A percentile compares a stretch with the other conserved stretches of the same genome.
phyloP scores from a whole-genome alignment of 495 filamentous ascomycete genomes.

The Parathielavia hyrcaniae region DNA sequence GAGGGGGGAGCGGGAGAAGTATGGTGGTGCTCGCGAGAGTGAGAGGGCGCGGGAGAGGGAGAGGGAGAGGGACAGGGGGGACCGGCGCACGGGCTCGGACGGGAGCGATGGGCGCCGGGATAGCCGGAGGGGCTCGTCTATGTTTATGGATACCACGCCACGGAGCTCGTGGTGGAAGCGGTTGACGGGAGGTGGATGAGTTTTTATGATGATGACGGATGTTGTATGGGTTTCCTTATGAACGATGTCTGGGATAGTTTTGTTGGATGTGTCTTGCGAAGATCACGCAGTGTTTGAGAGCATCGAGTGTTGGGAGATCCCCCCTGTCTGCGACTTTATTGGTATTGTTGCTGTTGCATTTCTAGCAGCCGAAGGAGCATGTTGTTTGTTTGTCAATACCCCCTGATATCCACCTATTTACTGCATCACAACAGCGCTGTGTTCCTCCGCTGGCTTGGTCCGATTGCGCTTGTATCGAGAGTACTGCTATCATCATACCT shows the following conservation, averaged over 20 bases:
- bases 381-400: neutral
- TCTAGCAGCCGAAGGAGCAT: conserved; percentile 4
- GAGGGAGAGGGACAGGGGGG: conserved; percentile 16
- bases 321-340: neutral
- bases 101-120: conserved; percentile 40
- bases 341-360: conserved; percentile 8
- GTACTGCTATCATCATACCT: too few relatives aligned
- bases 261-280: neutral
- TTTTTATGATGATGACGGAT: conserved; percentile 3
- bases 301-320: neutral
- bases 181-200: conserved; percentile 23
- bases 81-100: conserved; percentile 38
- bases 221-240: neutral
- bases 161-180: conserved; percentile 53
- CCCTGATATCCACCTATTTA: neutral
- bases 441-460: neutral
- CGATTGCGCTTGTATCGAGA: neutral
- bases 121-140: conserved; percentile 32
- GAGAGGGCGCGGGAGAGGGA: conserved; percentile 16
- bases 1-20: conserved; percentile 18
- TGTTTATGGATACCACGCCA: conserved; percentile 42
- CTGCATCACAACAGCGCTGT: conserved; percentile 7
- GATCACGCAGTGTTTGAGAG: neutral
- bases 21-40: conserved; percentile 12
- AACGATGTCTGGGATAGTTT: neutral